These are phyloP conservation scores for Fomitopsis palustris DNA, from an alignment of 1,284 basidiomycete species.

Conservation along the genomic window DNA sequence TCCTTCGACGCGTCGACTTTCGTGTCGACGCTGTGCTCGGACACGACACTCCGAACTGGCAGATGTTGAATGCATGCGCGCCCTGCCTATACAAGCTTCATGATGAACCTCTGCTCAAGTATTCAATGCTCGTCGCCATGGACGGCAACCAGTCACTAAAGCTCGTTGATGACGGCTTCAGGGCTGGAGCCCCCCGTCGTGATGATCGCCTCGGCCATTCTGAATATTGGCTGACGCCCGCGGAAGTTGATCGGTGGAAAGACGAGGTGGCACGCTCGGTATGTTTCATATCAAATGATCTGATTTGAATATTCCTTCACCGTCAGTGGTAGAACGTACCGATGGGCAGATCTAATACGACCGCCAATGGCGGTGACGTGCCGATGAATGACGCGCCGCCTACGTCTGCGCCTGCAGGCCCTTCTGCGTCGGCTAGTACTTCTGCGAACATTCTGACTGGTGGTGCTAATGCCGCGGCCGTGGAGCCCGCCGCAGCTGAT, in stretches of 20 bases:
- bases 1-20: constrained; percentile 15
- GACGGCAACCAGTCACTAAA: constrained; percentile 33
- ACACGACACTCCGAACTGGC: constrained; percentile 21
- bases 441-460: too few relatives aligned
- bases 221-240: constrained; percentile 13
- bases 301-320: too few relatives aligned
- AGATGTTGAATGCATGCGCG: constrained; percentile 24
- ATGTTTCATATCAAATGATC: background rate
- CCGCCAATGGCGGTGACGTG: too few relatives aligned
- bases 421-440: too few relatives aligned
- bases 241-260: constrained; percentile 22
- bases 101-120: constrained; percentile 19
- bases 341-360: too few relatives aligned
- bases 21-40: constrained; percentile 17
- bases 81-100: constrained; percentile 25
- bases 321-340: too few relatives aligned
- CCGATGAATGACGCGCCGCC: too few relatives aligned
- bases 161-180: constrained; percentile 13
- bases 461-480: too few relatives aligned
- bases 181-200: background rate
- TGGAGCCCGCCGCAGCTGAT: too few relatives aligned
- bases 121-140: constrained; percentile 19
- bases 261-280: constrained; percentile 5
- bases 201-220: constrained; percentile 10
- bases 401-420: too few relatives aligned